phyloP scores from a whole-genome alignment of 148 eudicot genomes.

The Agrostemma githago region DNA sequence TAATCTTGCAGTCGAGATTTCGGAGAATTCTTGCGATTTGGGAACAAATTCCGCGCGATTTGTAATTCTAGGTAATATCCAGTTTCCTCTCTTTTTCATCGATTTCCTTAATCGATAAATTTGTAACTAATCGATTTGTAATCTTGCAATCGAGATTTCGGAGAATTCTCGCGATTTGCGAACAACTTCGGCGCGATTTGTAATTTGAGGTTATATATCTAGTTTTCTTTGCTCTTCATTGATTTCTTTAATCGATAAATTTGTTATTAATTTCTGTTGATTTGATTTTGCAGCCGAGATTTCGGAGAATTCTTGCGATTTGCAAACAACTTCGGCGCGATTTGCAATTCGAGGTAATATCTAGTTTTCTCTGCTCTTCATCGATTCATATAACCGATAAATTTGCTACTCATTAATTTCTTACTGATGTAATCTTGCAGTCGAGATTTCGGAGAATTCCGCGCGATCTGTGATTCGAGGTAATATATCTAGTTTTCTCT shows the following conservation, averaged over 20 bases:
- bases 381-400: too few relatives aligned
- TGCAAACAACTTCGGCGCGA: too few relatives aligned
- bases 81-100: background rate
- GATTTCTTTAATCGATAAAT: too few relatives aligned
- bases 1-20: background rate
- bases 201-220: too few relatives aligned
- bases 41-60: background rate
- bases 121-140: too few relatives aligned
- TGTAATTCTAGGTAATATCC: background rate
- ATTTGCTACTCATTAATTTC: too few relatives aligned
- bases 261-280: too few relatives aligned
- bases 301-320: too few relatives aligned
- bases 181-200: background rate
- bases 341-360: background rate
- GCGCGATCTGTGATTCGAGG: slow-evolving; percentile 1
- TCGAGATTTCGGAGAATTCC: background rate
- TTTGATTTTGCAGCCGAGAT: too few relatives aligned
- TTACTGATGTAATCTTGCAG: background rate
- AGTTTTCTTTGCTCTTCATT: too few relatives aligned
- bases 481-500: background rate
- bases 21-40: background rate
- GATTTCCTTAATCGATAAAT: too few relatives aligned
- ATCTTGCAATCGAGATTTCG: background rate
- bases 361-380: background rate
- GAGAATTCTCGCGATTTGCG: background rate